phyloP scores from a whole-genome alignment of 805 yeast species.

The Tetrapisispora arboricola region DNA sequence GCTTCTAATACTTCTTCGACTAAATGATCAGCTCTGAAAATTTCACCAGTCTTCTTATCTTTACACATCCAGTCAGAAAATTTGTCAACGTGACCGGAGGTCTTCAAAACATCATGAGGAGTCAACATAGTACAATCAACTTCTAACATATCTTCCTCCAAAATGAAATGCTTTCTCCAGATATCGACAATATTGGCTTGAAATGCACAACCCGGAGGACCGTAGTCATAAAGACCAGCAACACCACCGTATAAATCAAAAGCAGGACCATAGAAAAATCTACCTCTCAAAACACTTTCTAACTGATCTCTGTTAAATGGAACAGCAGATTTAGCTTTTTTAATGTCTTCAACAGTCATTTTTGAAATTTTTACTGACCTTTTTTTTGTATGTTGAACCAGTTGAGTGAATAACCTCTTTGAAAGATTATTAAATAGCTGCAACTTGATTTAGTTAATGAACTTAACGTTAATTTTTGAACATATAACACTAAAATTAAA shows the following conservation, averaged over 20 bases:
- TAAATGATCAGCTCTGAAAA: conserved; percentile 95
- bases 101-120: conserved; percentile 93
- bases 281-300: conserved; percentile 84
- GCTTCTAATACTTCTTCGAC: conserved; percentile 97
- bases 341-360: conserved; percentile 28
- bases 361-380: conserved; percentile 20
- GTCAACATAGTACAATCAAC: conserved; percentile 97
- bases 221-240: conserved; percentile 94
- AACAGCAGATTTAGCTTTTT: conserved; percentile 23
- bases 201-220: conserved; percentile 99
- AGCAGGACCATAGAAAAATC: conserved; percentile 96
- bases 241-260: conserved; percentile 98
- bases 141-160: conserved; percentile 98
- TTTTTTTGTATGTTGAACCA: conserved; percentile 9
- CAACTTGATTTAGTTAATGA: conserved; percentile 11
- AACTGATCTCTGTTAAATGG: conserved; percentile 74
- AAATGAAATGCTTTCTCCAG: conserved; percentile 95
- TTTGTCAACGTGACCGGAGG: conserved; percentile 98
- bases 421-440: conserved; percentile 11
- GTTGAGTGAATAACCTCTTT: conserved; percentile 22
- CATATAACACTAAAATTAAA: not conserved
- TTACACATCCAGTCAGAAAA: conserved; percentile 99
- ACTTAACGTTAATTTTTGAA: not conserved
- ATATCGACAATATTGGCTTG: conserved; percentile 90
- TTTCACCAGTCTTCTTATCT: conserved; percentile 92